Base-by-base conservation (phyloP, 164 flowering plant genomes). In the Vitis amurensis region DNA sequence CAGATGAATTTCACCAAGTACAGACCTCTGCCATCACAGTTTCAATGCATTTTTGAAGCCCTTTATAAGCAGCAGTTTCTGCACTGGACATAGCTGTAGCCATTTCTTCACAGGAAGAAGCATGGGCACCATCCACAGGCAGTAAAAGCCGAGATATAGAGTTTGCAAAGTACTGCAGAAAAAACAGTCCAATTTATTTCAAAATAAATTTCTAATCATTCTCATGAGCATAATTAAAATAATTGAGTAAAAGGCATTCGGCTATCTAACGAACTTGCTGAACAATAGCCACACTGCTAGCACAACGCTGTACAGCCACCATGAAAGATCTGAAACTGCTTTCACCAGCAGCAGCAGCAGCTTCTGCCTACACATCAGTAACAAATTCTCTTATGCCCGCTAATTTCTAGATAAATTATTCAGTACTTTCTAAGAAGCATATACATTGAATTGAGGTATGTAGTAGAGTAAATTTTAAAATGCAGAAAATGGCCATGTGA, bases 331-430 rank as follows among this genome's bases (percentile, higher is more conserved):
- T 92, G 82, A 96, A 93, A 82, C 99, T 93, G 83, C 93, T 92
- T 84, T 96, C 98, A 68, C 99, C 98, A 78, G 97, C 99, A 72
- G 92, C 95, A 65, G 99, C 99, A 68, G 98, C 97, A 68, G 99
- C 99, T 85, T 93, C 98, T 59, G 98, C 99, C 99, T 96, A 73
- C 79, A 82, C 9, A 79, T 50, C 55, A 74, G 66, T 48, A 51
- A 76, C 29, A 56, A 23, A 55, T 55, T 68, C 30, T 31, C n/a
- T 74, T 55, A 71, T 16, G 5, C 10, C 14, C 44, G 55, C 29
- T 59, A 23, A 19, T 55, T 50, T 23, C 53, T 27, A 10, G 57
- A 55, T 71, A 10, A 70, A 68, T 49, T 31, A 59, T 17, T 44
- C 27, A 2, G 2, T 48, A 49, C 30, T 48, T 60, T 19, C 17